Base-by-base conservation (phyloP, 495 filamentous ascomycete species). In the Neurospora africana region DNA sequence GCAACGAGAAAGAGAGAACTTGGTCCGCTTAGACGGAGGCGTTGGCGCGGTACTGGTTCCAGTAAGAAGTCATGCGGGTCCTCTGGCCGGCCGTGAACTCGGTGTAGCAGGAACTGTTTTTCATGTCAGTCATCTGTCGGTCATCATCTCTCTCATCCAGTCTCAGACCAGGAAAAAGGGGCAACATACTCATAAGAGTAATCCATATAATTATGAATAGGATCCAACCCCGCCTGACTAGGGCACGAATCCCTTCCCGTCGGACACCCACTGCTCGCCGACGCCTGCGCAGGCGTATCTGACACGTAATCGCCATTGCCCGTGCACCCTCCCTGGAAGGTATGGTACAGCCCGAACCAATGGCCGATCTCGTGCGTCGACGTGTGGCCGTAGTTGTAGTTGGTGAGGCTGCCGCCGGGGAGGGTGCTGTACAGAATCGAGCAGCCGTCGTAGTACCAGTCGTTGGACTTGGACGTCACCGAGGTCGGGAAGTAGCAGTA, bases 151-250 rank as follows among this genome's bases (percentile, higher is more conserved):
- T 33, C 2, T 33, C 33, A 2, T 33, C 33, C 33, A 33, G 5
- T n/a, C n/a, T n/a, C n/a, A 33, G 5, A 8, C 6, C 6, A 36
- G 8, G 8, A 58, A 43, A 15, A 8, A 61, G 19, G 41, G 9
- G 2, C 8, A 40, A 83, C 78, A 79, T 77, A 85, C 82, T 90
- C 88, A 67, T 84, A 84, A 7, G 83, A 84, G 74, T 90, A 90
- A 76, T 91, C 89, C 87, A 91, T 90, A 76, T 83, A 89, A 77
- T 90, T 90, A 74, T 86, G 86, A 74, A 91, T 89, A 30, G 89
- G 85, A 77, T 89, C 89, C 15, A 83, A 40, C 5, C 86, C 86
- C 3, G 80, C 72, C 61, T 78, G 76, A 19, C 71, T 78, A 5
- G 84, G 81, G 82, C 89, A 91, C 47, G 80, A 85, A 72, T 89